Conservation (phyloP, 1,284 basidiomycete species). For the Irpex rosettiformis region DNA sequence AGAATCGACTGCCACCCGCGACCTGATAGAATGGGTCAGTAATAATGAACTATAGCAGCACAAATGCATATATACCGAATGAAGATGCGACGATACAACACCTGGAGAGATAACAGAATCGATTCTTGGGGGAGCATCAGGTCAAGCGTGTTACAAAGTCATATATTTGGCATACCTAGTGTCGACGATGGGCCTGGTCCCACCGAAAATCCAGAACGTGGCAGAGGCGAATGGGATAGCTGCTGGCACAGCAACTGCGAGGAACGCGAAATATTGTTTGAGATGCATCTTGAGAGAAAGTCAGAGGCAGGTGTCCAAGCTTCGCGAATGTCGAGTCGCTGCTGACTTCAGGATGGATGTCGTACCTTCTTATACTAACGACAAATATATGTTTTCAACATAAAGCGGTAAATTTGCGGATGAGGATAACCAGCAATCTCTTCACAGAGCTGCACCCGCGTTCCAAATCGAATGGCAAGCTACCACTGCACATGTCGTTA, state of each 20-base stretch:
- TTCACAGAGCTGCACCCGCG: not conserved
- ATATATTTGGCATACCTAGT: constrained; percentile 2
- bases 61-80: constrained; percentile 2
- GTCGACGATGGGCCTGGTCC: constrained; percentile 10
- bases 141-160: not conserved
- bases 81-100: constrained; percentile 8
- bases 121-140: constrained; percentile 1
- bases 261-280: constrained; percentile 1
- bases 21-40: not conserved
- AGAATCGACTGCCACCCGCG: constrained; percentile 14
- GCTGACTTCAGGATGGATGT: not conserved
- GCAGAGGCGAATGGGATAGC: not conserved
- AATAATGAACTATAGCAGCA: not conserved
- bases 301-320: not conserved
- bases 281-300: constrained; percentile 1
- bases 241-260: constrained; percentile 1
- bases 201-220: constrained; percentile 12
- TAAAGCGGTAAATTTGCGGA: not conserved
- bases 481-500: not conserved
- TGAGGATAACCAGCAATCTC: not conserved
- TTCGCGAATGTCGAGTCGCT: not conserved
- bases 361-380: not conserved
- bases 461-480: not conserved
- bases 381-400: not conserved
- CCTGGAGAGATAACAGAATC: constrained; percentile 16